Evolutionary conservation across 345 rosid genomes (phyloP).

Genomic region (Linum tenue): DNA sequence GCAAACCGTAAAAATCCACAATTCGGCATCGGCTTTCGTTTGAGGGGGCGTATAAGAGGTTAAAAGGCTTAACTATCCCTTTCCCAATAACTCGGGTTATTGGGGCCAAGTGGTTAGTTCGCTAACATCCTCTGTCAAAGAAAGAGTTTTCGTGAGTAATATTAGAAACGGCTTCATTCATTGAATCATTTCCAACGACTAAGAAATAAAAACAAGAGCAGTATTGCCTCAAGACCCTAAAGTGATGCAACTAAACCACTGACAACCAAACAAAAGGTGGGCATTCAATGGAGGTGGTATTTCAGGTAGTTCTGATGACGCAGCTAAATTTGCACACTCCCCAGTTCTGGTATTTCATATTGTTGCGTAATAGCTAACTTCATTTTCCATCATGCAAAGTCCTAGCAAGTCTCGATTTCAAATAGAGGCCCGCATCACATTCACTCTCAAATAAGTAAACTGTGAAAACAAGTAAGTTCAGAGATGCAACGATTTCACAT

Average conservation of each 20-base stretch:
- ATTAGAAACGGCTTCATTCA: neutral
- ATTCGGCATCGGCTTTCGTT: too few relatives aligned
- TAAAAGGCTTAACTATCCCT: too few relatives aligned
- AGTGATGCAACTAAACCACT: neutral
- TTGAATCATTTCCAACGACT: neutral
- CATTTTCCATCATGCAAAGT: neutral
- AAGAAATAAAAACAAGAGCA: too few relatives aligned
- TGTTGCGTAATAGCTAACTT: neutral
- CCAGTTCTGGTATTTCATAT: neutral
- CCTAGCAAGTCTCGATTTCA: neutral
- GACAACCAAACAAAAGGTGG: neutral
- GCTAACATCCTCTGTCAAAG: conserved; percentile 90
- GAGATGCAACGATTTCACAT: neutral
- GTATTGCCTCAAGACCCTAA: too few relatives aligned
- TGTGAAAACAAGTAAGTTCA: neutral
- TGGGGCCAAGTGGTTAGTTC: too few relatives aligned
- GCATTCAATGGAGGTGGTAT: neutral
- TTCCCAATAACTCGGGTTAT: too few relatives aligned
- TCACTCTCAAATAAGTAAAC: neutral
- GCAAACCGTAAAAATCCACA: too few relatives aligned
- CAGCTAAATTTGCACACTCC: too few relatives aligned
- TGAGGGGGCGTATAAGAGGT: too few relatives aligned
- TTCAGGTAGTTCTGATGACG: neutral
- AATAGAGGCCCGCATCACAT: neutral
- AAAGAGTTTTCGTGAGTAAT: conserved; percentile 5